phyloP scores from a whole-genome alignment of 352 stramenopile genomes.

The Globisporangium carolinianum region DNA sequence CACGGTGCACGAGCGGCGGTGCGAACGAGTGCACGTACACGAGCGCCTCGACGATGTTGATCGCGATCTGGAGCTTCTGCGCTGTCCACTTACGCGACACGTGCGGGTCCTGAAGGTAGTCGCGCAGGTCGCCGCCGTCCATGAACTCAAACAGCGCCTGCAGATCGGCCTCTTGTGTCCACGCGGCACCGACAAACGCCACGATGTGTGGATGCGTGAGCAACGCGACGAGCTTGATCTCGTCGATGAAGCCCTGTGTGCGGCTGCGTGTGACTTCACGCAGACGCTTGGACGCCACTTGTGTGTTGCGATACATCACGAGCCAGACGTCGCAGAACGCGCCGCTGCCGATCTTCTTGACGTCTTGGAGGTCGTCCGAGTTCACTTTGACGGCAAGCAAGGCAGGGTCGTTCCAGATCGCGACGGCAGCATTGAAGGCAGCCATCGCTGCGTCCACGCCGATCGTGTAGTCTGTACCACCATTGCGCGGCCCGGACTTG shows the following conservation, averaged over 20 bases:
- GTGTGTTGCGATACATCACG: slow-evolving; percentile 23
- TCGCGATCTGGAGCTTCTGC: slow-evolving; percentile 9
- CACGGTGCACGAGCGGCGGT: slow-evolving; percentile 7
- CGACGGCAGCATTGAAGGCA: too few species aligned
- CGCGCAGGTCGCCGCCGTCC: slow-evolving; percentile 36
- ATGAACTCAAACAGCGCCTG: slow-evolving; percentile 15
- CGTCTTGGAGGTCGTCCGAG: too few species aligned
- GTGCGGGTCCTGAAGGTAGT: slow-evolving; percentile 17
- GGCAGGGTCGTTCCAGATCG: slow-evolving; percentile 21
- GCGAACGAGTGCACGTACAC: slow-evolving; percentile 14
- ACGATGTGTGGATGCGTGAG: slow-evolving; percentile 44
- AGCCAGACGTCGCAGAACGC: slow-evolving; percentile 26
- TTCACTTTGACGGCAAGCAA: too few species aligned
- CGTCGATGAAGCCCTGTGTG: slow-evolving; percentile 34
- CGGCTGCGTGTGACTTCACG: slow-evolving; percentile 13
- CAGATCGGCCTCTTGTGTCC: slow-evolving; percentile 36
- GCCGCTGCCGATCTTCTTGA: too few species aligned
- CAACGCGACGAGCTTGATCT: slow-evolving; percentile 41
- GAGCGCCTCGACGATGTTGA: slow-evolving; percentile 17
- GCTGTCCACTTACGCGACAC: not conserved
- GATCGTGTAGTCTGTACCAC: too few species aligned
- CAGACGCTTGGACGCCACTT: slow-evolving; percentile 20
- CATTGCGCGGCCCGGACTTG: too few species aligned
- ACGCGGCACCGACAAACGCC: slow-evolving; percentile 34
- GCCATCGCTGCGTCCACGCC: too few species aligned